Base-by-base conservation (phyloP, 805 yeast species). In the Wickerhamomyces ciferrii region DNA sequence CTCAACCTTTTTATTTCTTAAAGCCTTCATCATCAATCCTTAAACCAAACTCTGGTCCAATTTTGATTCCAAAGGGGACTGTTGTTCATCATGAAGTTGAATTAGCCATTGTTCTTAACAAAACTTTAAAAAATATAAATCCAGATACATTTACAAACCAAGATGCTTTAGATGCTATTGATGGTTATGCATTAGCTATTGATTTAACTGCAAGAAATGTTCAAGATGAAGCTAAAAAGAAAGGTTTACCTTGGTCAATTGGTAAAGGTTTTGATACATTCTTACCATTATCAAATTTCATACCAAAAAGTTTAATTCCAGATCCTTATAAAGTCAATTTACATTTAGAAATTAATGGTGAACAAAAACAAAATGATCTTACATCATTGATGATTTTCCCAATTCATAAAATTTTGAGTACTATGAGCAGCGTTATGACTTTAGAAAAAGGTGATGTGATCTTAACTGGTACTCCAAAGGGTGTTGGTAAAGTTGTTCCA, bases 181-280 rank as follows among this genome's bases (percentile, higher is more conserved):
- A 77, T 5, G 97, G 97, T 13, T 89, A 91, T 59, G 87, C 95
- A 1, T 71, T 94, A 51, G 91, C 97, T 0, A 78, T 94, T 42
- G 99, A 94, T 63, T 74, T 94, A 76, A 94, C 99, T 8, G 98
- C 96, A 0, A 79, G 99, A 64, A 89, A 91, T 59, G 95, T 94
- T 27, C 99, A 94, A 68, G 91, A 86, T 59, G 96, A 83, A 58
- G 97, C 97, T 34, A 94, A 94, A 68, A 77, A 76, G 68, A 89
- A 88, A 65, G 98, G 98, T 1, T 73, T 92, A 44, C 99, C 99
- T 5, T 94, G 99, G 99, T 69, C 92, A 5, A 88, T 90, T 53
- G 96, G 94, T 32, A 94, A 94, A 63, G 99, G 99, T 0, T 92
- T 90, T 64, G 99, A 94, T 61, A 92, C 99, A 0, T 94, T 94